A percentile compares a stretch with the other conserved stretches of the same genome.
phyloP scores from a whole-genome alignment of 768 basidiomycete species.

The Clitopilus passeckerianus region DNA sequence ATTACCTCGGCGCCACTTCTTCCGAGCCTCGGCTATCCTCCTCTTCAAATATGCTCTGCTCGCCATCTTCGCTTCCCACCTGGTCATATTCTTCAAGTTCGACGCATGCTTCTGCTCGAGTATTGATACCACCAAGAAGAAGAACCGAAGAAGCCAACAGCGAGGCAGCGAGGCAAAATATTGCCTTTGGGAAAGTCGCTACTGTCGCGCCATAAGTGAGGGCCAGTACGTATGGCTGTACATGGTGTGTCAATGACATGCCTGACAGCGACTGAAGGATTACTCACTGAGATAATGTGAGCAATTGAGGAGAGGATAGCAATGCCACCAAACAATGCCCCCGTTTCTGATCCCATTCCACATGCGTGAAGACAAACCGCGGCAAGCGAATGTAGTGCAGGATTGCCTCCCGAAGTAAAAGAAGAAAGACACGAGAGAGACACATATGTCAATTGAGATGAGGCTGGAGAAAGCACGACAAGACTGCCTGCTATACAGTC shows the following conservation, averaged over 20 bases:
- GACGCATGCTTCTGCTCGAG: constrained; percentile 10
- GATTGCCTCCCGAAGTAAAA: constrained; percentile 65
- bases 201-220: constrained; percentile 62
- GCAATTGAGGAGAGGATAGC: constrained; percentile 63
- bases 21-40: background rate
- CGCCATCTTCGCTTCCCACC: background rate
- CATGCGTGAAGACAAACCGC: constrained; percentile 62
- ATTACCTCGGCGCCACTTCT: background rate
- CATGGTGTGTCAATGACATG: background rate
- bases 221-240: constrained; percentile 66
- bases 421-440: constrained; percentile 57
- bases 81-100: constrained; percentile 1
- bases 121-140: constrained; percentile 35
- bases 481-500: constrained; percentile 63
- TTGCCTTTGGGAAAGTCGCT: constrained; percentile 57
- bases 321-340: constrained; percentile 68
- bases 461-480: constrained; percentile 47
- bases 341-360: constrained; percentile 41
- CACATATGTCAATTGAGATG: constrained; percentile 50
- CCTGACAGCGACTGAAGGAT: background rate
- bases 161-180: constrained; percentile 58
- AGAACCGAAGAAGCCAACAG: constrained; percentile 47
- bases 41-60: background rate
- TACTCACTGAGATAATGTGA: constrained; percentile 52
- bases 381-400: constrained; percentile 64